A percentile compares a stretch with the other conserved stretches of the same genome.
Evolutionary conservation across 805 yeast genomes (phyloP).

Genomic region (Vanderwaltozyma tropicalis): DNA sequence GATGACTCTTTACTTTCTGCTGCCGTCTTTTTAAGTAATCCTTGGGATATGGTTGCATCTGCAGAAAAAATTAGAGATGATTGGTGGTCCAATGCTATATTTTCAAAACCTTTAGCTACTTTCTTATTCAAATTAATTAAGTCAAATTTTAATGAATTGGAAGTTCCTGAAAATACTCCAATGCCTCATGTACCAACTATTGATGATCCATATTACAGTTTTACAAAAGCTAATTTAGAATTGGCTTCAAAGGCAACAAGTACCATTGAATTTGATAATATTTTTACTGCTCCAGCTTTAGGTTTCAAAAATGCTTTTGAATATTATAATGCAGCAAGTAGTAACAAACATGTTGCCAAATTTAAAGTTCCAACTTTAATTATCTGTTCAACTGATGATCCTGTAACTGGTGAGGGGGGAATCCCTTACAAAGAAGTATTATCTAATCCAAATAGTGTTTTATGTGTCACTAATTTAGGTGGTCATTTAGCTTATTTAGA

Average conservation of each 20-base stretch:
- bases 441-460: constrained; percentile 47
- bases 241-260: constrained; percentile 31
- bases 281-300: constrained; percentile 49
- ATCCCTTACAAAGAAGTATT: constrained; percentile 42
- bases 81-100: constrained; percentile 32
- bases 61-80: constrained; percentile 33
- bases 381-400: constrained; percentile 54
- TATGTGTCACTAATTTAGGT: constrained; percentile 53
- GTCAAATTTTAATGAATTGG: constrained; percentile 32
- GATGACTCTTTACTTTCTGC: constrained; percentile 41
- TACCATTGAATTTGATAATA: constrained; percentile 49
- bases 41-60: constrained; percentile 61
- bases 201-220: constrained; percentile 17
- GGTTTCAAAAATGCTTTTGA: constrained; percentile 54
- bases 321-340: constrained; percentile 58
- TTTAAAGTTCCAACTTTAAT: constrained; percentile 53
- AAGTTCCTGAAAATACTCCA: constrained; percentile 19
- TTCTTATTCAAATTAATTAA: constrained; percentile 35
- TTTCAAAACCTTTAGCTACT: constrained; percentile 35
- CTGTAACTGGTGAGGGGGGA: constrained; percentile 42
- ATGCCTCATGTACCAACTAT: constrained; percentile 14
- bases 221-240: constrained; percentile 27
- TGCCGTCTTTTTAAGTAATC: constrained; percentile 50
- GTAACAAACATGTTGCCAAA: constrained; percentile 43
- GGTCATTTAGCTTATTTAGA: constrained; percentile 56